Evolutionary conservation across 2,329 filamentous ascomycete genomes (phyloP), one percentile per base, ranked within the genome.

Genomic region (Torrubiellomyces zombiae): DNA sequence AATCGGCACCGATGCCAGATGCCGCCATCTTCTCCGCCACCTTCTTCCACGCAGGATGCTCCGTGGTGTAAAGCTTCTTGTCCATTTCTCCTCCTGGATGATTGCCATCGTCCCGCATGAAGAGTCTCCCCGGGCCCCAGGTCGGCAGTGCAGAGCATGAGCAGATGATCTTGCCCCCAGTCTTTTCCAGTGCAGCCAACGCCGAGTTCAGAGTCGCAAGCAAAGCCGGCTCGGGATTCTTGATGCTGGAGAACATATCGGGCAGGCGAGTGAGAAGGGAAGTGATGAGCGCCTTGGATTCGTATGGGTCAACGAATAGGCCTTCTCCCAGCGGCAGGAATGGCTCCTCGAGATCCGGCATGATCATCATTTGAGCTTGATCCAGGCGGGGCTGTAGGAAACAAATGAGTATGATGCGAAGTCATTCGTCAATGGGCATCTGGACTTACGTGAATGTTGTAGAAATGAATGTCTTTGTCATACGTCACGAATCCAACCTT

Each of bases 381-480:
- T 89, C 76, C 20, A 94, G 59, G 20, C 65, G 65, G 18, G 82
- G 53, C 74, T 81, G 47, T 29, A 36, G 38, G 21, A 32, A 31
- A 18, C 6, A 16, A 17, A 6, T 23, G 15, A 9, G 7, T 8
- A 10, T 9, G 7, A 9, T 5, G 8, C 10, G 13, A 24, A 13
- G 22, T 13, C 16, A n/a, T n/a, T 7, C 11, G 13, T 7, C 15
- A 8, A 16, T 9, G 7, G 13, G 16, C 7, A 17, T 4, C 24
- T 12, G 14, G 17, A 64, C 75, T 56, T 58, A 80, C 73, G 42
- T 75, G 82, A 39, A 93, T 72, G 43, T 95, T 95, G 60, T 95
- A 98, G 49, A 95, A 98, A 46, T 98, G 89, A 31, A 98, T 78
- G 40, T 94, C 83, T 51, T 82, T 86, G 56, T 98, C 89, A 47